Evolutionary conservation across 441 rosid species (phyloP).

Genomic region (Hura crepitans): DNA sequence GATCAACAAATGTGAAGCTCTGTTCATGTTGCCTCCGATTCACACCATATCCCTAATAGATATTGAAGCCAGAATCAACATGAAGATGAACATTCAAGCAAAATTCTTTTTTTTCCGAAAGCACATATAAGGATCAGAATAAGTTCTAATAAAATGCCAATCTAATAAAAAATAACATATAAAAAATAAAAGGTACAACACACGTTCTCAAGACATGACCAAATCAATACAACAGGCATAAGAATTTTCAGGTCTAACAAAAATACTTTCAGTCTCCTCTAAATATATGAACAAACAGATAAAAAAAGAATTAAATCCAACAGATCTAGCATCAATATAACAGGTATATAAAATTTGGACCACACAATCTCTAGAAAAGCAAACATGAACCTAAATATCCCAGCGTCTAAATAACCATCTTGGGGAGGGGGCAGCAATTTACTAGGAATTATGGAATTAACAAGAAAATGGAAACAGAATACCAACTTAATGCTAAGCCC

Average conservation of each 20-base stretch:
- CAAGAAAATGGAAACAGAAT: background rate
- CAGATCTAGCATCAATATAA: background rate
- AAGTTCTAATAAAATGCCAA: conserved; percentile 15
- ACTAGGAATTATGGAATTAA: background rate
- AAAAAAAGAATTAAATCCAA: background rate
- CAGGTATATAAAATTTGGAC: conserved; percentile 12
- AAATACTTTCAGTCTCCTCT: background rate
- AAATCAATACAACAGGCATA: too few relatives aligned
- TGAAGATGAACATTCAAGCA: conserved; percentile 1
- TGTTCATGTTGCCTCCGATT: conserved; percentile 66
- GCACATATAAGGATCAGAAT: conserved; percentile 2
- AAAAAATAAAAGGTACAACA: background rate
- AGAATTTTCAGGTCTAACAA: too few relatives aligned
- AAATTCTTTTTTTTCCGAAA: background rate
- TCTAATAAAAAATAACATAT: background rate
- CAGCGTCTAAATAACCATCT: background rate
- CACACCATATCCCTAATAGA: conserved; percentile 52
- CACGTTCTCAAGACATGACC: conserved; percentile 6
- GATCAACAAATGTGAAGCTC: conserved; percentile 46
- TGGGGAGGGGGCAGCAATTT: background rate
- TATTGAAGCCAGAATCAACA: conserved; percentile 21
- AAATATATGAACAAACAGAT: background rate
- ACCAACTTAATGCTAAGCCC: background rate
- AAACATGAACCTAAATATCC: background rate
- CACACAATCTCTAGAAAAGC: conserved; percentile 6